These are phyloP conservation scores for Cyberlindnera samutprakarnensis DNA, from an alignment of 805 yeast genomes.

Conservation along the genomic window DNA sequence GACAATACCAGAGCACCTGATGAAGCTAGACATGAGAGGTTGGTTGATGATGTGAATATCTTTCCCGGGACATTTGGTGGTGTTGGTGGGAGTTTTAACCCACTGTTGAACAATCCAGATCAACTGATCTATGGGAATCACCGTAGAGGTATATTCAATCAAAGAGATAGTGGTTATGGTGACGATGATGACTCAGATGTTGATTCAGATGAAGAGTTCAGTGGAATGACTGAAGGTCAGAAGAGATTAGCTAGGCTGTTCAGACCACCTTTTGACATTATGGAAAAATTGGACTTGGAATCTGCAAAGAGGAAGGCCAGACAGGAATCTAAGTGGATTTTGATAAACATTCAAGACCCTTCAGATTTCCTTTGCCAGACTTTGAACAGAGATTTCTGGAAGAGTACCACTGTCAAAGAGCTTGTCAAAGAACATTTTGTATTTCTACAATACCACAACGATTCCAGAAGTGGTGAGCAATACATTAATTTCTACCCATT, in stretches of 20 bases:
- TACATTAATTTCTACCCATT: constrained; percentile 71
- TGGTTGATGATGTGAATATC: constrained; percentile 42
- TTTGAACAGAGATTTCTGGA: constrained; percentile 91
- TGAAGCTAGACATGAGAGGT: constrained; percentile 69
- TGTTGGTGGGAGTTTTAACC: constrained; percentile 26
- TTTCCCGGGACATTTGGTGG: constrained; percentile 32
- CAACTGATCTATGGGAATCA: constrained; percentile 24
- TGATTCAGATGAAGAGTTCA: constrained; percentile 25
- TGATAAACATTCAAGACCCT: constrained; percentile 82
- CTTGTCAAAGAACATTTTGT: constrained; percentile 62
- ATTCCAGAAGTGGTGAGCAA: constrained; percentile 64
- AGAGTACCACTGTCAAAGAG: constrained; percentile 55
- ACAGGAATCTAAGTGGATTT: constrained; percentile 63
- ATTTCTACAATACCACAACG: constrained; percentile 79
- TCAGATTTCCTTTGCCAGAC: constrained; percentile 85
- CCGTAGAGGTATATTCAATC: constrained; percentile 29
- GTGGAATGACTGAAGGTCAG: constrained; percentile 33
- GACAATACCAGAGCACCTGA: constrained; percentile 55
- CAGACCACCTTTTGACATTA: constrained; percentile 90
- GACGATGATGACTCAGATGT: constrained; percentile 24
- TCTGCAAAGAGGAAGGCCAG: constrained; percentile 65
- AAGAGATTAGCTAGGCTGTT: constrained; percentile 74
- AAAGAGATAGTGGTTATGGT: constrained; percentile 23
- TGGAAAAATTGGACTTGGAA: constrained; percentile 61
- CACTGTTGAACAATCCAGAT: constrained; percentile 5